A percentile compares a stretch with the other conserved stretches of the same genome.
phyloP scores from a whole-genome alignment of 2,329 filamentous ascomycete species.

The Penicillium sp. region DNA sequence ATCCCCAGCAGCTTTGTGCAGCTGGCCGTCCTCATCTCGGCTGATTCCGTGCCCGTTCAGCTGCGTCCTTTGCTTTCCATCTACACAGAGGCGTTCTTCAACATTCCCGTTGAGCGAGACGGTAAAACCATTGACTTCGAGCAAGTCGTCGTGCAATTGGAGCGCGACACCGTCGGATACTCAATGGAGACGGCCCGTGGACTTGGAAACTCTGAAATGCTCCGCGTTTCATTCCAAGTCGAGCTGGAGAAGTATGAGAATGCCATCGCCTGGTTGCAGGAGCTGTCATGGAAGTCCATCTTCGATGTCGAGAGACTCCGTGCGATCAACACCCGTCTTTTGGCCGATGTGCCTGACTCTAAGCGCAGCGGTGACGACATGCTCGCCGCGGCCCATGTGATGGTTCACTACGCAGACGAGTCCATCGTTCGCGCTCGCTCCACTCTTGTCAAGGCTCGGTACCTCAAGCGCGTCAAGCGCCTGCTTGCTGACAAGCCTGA shows the following conservation, averaged over 20 bases:
- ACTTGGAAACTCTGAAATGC: slow-evolving; percentile 77
- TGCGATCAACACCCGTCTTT: slow-evolving; percentile 72
- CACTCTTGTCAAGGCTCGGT: slow-evolving; percentile 82
- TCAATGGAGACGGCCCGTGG: slow-evolving; percentile 67
- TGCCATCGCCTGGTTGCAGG: slow-evolving; percentile 79
- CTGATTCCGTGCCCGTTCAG: slow-evolving; percentile 73
- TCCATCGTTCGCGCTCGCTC: slow-evolving; percentile 76
- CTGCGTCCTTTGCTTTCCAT: slow-evolving; percentile 81
- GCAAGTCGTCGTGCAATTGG: slow-evolving; percentile 85
- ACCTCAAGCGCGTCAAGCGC: slow-evolving; percentile 82
- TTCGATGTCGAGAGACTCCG: slow-evolving; percentile 73
- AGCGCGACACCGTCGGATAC: slow-evolving; percentile 88
- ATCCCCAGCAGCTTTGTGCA: slow-evolving; percentile 92
- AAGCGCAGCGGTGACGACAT: slow-evolving; percentile 78
- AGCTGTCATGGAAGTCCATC: slow-evolving; percentile 83
- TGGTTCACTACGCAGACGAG: slow-evolving; percentile 76
- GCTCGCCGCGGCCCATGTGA: slow-evolving; percentile 65
- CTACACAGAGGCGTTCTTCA: slow-evolving; percentile 93
- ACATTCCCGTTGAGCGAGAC: slow-evolving; percentile 77
- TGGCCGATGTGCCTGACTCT: slow-evolving; percentile 87
- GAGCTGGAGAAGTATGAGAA: slow-evolving; percentile 85
- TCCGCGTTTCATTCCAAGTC: slow-evolving; percentile 79
- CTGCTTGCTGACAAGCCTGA: slow-evolving; percentile 76
- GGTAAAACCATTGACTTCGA: slow-evolving; percentile 83
- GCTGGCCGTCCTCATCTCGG: slow-evolving; percentile 78